These are phyloP conservation scores for Fusarium musae DNA, from an alignment of 2,329 filamentous ascomycete species.

Conservation along the genomic window DNA sequence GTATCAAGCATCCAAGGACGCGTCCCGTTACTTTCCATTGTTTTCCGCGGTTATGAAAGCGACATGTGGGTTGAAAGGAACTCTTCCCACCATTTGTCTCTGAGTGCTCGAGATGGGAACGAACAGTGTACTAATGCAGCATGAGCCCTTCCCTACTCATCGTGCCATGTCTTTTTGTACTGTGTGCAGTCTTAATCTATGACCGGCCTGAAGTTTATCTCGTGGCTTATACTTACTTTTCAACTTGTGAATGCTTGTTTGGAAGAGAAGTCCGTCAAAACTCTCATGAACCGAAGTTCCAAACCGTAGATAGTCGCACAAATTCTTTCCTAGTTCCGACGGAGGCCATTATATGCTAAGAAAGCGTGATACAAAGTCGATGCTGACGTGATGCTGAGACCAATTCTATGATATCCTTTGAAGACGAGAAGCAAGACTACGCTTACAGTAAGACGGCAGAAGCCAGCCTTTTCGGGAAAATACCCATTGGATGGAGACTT, in stretches of 20 bases:
- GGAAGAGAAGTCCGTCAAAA: accelerated
- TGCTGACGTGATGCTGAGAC: neutral
- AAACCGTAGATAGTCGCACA: accelerated
- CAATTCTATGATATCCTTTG: too few relatives aligned
- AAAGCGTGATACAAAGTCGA: too few relatives aligned
- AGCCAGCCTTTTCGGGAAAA: neutral
- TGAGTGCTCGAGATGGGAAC: neutral
- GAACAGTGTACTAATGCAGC: too few relatives aligned
- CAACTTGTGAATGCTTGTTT: neutral
- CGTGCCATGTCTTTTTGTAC: accelerated
- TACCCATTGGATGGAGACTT: too few relatives aligned
- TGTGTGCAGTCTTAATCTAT: accelerated
- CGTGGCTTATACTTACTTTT: neutral
- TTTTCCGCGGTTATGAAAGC: too few relatives aligned
- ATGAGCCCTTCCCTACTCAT: neutral
- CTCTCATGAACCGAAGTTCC: accelerated
- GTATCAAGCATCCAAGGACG: neutral
- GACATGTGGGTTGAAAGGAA: accelerated
- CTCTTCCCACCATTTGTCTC: accelerated
- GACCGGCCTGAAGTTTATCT: neutral
- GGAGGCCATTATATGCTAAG: neutral
- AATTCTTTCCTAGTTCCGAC: neutral
- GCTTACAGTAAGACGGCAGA: neutral
- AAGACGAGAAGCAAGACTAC: neutral
- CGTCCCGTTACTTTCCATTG: accelerated